These are phyloP conservation scores for Raphanus hybrid DNA, from an alignment of 441 rosid species.

Conservation along the genomic window DNA sequence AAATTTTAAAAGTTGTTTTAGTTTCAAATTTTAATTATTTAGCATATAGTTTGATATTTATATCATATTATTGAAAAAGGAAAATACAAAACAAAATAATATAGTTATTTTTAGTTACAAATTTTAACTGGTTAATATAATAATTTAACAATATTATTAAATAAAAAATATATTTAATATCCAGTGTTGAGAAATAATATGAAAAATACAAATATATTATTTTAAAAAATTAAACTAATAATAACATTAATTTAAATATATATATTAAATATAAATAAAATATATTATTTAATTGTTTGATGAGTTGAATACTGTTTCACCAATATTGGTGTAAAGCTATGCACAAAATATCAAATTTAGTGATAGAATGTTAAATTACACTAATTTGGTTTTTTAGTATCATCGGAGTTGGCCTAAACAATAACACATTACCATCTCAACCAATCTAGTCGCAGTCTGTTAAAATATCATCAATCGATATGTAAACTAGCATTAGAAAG, in stretches of 20 bases:
- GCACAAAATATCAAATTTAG: background rate
- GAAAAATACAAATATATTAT: background rate
- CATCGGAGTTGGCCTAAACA: background rate
- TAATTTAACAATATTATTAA: background rate
- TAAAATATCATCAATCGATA: background rate
- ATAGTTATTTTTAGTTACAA: background rate
- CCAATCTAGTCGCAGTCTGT: background rate
- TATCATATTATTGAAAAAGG: background rate
- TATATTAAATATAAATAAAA: background rate
- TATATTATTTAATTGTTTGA: background rate
- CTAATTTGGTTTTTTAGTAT: background rate
- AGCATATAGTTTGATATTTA: background rate
- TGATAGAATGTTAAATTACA: background rate
- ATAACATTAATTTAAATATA: background rate
- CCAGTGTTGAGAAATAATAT: background rate
- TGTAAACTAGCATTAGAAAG: constrained; percentile 4
- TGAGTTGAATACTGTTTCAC: background rate
- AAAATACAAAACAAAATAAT: background rate
- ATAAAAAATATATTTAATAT: background rate
- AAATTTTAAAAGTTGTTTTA: background rate
- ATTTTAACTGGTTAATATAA: background rate
- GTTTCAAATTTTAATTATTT: background rate
- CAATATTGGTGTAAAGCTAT: background rate
- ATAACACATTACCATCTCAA: background rate
- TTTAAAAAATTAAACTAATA: too few relatives aligned